Conservation (phyloP, 1,139 yeast species). For the Scheffersomyces titani region DNA sequence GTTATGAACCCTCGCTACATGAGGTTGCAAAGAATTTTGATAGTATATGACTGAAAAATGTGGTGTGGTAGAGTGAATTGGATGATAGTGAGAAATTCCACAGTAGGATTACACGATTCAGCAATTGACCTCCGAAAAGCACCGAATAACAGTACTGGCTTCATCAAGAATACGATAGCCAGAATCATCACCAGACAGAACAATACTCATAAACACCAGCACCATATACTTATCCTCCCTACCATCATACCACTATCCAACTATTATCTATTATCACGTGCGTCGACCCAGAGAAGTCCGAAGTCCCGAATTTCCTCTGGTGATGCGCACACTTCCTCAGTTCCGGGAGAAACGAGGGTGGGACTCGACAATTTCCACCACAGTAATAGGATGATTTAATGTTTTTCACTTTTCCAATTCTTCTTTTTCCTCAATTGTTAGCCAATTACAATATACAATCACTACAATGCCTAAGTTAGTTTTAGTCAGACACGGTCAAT, state of each 20-base stretch:
- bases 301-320: constrained; percentile 17
- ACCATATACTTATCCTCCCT: neutral
- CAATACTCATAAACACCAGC: neutral
- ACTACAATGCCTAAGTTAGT: constrained; percentile 63
- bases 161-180: neutral
- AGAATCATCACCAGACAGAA: neutral
- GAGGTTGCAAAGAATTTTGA: neutral
- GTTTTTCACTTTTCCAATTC: constrained; percentile 1
- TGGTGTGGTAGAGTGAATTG: neutral
- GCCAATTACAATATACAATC: neutral
- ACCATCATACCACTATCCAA: neutral
- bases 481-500: constrained; percentile 96
- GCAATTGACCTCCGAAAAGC: neutral
- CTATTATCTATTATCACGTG: neutral
- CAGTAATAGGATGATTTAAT: neutral
- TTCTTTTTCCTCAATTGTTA: constrained; percentile 1
- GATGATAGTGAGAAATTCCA: neutral
- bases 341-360: constrained; percentile 1
- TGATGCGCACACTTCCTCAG: neutral
- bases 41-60: neutral
- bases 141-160: neutral
- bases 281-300: constrained; percentile 28
- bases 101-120: neutral
- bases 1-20: neutral
- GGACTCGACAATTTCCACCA: constrained; percentile 6